Percentiles rank a stretch among this genome's conserved stretches.
phyloP scores from a whole-genome alignment of 2,329 filamentous ascomycete species.

The Huntiella moniliformis region DNA sequence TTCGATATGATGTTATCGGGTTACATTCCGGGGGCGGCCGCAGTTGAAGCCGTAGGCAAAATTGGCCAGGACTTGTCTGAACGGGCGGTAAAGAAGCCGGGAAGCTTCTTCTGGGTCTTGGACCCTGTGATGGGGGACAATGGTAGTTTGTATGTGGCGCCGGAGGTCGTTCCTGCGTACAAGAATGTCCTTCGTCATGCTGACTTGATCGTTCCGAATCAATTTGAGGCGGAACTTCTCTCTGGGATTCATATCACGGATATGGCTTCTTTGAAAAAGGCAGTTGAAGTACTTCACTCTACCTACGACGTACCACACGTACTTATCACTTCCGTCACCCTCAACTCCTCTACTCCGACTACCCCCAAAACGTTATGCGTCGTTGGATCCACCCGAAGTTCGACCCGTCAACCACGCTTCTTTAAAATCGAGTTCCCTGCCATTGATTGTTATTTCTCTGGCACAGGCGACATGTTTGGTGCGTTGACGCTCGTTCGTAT shows the following conservation, averaged over 20 bases:
- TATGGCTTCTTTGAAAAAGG: slow-evolving; percentile 49
- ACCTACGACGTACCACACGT: slow-evolving; percentile 67
- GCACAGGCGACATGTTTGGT: slow-evolving; percentile 96
- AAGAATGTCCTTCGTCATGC: slow-evolving; percentile 61
- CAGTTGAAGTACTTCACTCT: slow-evolving; percentile 60
- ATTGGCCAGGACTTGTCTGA: slow-evolving; percentile 67
- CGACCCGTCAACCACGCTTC: slow-evolving; percentile 48
- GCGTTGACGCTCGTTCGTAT: slow-evolving; percentile 76
- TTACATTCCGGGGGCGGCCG: slow-evolving; percentile 76
- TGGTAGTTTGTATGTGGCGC: slow-evolving; percentile 73
- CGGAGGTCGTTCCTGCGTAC: slow-evolving; percentile 83
- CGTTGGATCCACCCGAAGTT: slow-evolving; percentile 56
- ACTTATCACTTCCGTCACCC: slow-evolving; percentile 74
- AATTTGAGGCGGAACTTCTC: slow-evolving; percentile 90
- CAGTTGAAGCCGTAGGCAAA: slow-evolving; percentile 63
- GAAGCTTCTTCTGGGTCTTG: slow-evolving; percentile 88
- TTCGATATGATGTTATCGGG: slow-evolving; percentile 93
- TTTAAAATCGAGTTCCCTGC: slow-evolving; percentile 78
- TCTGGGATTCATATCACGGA: slow-evolving; percentile 71
- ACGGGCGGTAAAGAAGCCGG: slow-evolving; percentile 41
- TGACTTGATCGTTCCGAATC: slow-evolving; percentile 85
- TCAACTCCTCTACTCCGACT: slow-evolving; percentile 25
- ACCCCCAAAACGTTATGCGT: slow-evolving; percentile 41
- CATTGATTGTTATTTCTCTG: slow-evolving; percentile 85
- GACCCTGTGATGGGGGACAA: slow-evolving; percentile 99